A percentile compares a stretch with the other conserved stretches of the same genome.
Evolutionary conservation across 2,329 filamentous ascomycete species (phyloP).

Genomic region (Aspergillus japonicus): DNA sequence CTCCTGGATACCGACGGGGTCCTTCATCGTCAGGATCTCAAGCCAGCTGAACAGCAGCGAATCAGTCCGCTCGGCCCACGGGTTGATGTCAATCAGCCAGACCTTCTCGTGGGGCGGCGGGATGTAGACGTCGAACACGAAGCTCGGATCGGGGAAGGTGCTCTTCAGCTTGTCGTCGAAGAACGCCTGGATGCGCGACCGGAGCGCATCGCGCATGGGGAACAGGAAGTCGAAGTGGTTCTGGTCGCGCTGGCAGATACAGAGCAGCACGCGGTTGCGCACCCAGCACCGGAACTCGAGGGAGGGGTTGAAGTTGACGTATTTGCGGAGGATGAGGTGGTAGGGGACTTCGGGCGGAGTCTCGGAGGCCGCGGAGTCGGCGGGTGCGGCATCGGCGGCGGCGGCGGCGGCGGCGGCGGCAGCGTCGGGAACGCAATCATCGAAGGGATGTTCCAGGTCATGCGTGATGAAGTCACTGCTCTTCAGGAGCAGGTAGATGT

Average conservation of each 20-base stretch:
- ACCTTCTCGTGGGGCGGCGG: conserved; percentile 72
- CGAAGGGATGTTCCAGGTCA: conserved; percentile 89
- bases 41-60: conserved; percentile 85
- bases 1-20: conserved; percentile 39
- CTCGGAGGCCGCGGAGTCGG: conserved; percentile 15
- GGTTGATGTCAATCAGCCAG: conserved; percentile 90
- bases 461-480: conserved; percentile 93
- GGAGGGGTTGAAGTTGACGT: conserved; percentile 82
- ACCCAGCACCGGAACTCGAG: conserved; percentile 97
- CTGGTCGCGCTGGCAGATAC: conserved; percentile 82
- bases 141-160: conserved; percentile 79
- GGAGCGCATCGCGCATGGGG: conserved; percentile 63
- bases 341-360: conserved; percentile 59
- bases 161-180: conserved; percentile 72
- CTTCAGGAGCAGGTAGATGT: conserved; percentile 91
- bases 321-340: conserved; percentile 81
- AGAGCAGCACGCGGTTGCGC: conserved; percentile 74
- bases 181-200: conserved; percentile 69
- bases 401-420: conserved; percentile 13
- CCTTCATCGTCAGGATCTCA: conserved; percentile 72
- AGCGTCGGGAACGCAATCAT: conserved; percentile 59
- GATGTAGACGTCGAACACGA: conserved; percentile 90
- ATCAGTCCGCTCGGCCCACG: conserved; percentile 88
- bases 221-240: conserved; percentile 86
- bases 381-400: conserved; percentile 13